Base-by-base conservation (phyloP, 108 stramenopile genomes). In the Stephanodiscus triporus region DNA sequence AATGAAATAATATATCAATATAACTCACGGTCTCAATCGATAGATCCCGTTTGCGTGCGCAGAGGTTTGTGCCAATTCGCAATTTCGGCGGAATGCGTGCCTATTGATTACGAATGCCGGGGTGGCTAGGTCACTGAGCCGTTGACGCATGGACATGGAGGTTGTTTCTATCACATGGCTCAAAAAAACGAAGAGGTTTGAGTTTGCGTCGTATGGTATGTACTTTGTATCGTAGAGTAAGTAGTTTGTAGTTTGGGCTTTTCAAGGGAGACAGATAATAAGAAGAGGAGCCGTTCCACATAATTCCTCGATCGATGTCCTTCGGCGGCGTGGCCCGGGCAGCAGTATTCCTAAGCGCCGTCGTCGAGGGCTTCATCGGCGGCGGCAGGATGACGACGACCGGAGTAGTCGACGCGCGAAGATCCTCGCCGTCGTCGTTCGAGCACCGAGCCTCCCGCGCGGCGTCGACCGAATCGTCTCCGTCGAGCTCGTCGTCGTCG, bases 31-130 rank as follows among this genome's bases (percentile, higher is more conserved):
- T 17, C 74, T 30, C 30, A 75, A 34, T 14, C 71, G 43, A 47
- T 27, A 17, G 10, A 71, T 71, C 22, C 74, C 74, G 14, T 70
- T 75, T n/a, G 45, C 30, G 14, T 4, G 10, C 6, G 74, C 74
- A n/a, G n/a, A 32, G 22, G 59, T 29, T 19, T 68, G 69, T n/a
- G 30, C 74, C 19, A 32, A 11, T 17, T 71, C 59, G 34, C 74
- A 75, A 58, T 75, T 75, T 30, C 63, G 29, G 19, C 48, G 36
- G 63, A 75, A 75, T 57, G 68, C 68, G 17, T 48, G 32, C 60
- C 57, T 26, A 20, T 75, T 70, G 26, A 75, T 62, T 6, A 75
- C 17, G 56, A 75, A 75, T 29, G 74, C 68, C 13, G 74, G 74
- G n/a, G 74, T 75, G 42, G n/a, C 38, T 16, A 45, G 43, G 14